These are phyloP conservation scores for Austroboletus novae-zelandiae DNA, from an alignment of 1,284 basidiomycete species.

Conservation along the genomic window DNA sequence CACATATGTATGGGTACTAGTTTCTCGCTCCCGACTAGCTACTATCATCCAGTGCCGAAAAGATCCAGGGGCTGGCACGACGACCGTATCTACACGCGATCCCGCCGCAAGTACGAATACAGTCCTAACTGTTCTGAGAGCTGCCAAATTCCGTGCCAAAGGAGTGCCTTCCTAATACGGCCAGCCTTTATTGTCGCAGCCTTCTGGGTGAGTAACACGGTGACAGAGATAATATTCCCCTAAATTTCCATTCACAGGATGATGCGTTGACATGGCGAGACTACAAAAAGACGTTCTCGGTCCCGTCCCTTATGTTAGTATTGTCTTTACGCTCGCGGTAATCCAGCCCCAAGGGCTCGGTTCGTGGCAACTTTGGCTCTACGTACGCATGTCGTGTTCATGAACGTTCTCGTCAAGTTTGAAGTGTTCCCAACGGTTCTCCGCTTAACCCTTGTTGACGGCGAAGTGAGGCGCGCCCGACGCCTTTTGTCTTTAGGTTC, in stretches of 20 bases:
- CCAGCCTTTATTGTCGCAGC: constrained; percentile 27
- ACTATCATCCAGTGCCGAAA: neutral
- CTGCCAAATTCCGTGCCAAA: neutral
- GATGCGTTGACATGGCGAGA: constrained; percentile 60
- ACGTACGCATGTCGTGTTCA: constrained; percentile 28
- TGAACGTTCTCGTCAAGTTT: constrained; percentile 27
- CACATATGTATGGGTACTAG: neutral
- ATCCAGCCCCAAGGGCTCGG: constrained; percentile 20
- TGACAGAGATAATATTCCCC: constrained; percentile 26
- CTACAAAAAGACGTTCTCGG: constrained; percentile 40
- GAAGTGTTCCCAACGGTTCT: constrained; percentile 27
- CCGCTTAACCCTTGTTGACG: constrained; percentile 34
- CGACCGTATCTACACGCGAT: neutral
- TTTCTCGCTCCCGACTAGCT: neutral
- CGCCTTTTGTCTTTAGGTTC: constrained; percentile 34
- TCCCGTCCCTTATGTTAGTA: constrained; percentile 43
- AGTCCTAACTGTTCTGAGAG: constrained; percentile 9
- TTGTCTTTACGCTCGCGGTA: constrained; percentile 40
- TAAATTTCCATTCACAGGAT: constrained; percentile 25
- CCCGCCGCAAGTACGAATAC: neutral
- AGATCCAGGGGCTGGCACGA: neutral
- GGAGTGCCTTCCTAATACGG: constrained; percentile 21
- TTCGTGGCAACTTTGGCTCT: constrained; percentile 17
- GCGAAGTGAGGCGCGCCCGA: constrained; percentile 30
- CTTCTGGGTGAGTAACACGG: constrained; percentile 25